A percentile compares a stretch with the other conserved stretches of the same genome.
phyloP scores from a whole-genome alignment of 2,329 filamentous ascomycete species.

The Colletotrichum horii region DNA sequence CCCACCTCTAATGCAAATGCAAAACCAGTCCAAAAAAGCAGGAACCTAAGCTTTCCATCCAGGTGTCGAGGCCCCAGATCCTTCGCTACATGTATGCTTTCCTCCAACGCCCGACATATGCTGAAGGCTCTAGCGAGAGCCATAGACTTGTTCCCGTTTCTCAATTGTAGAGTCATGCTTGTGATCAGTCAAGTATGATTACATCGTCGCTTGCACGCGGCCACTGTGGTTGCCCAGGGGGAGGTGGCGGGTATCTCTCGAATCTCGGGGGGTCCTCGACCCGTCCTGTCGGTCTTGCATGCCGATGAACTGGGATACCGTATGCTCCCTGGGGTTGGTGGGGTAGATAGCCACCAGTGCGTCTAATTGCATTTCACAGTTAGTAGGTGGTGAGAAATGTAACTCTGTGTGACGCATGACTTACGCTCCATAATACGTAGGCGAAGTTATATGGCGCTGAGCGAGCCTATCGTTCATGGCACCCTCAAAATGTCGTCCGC shows the following conservation, averaged over 20 bases:
- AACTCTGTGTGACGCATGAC: neutral
- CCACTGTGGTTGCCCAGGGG: constrained; percentile 22
- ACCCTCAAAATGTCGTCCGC: neutral
- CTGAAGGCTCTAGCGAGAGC: neutral
- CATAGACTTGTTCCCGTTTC: neutral
- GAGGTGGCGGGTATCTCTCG: constrained; percentile 22
- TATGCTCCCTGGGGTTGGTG: constrained; percentile 20
- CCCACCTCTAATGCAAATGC: neutral
- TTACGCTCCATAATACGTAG: neutral
- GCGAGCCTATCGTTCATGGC: neutral
- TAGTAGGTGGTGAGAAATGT: neutral
- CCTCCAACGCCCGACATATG: neutral
- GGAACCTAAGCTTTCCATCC: neutral
- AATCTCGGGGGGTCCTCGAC: neutral
- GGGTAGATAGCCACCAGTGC: constrained; percentile 10
- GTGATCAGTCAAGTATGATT: constrained; percentile 35
- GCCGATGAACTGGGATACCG: constrained; percentile 3
- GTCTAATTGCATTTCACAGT: neutral
- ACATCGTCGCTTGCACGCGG: constrained; percentile 30
- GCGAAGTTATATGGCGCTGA: neutral
- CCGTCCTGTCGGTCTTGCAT: neutral
- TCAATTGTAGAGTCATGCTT: neutral
- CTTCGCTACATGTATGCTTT: neutral
- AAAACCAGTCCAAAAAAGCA: neutral
- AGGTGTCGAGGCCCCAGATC: neutral